Base-by-base conservation (phyloP, 2,329 filamentous ascomycete species). In the Cryphonectria nitschkei region DNA sequence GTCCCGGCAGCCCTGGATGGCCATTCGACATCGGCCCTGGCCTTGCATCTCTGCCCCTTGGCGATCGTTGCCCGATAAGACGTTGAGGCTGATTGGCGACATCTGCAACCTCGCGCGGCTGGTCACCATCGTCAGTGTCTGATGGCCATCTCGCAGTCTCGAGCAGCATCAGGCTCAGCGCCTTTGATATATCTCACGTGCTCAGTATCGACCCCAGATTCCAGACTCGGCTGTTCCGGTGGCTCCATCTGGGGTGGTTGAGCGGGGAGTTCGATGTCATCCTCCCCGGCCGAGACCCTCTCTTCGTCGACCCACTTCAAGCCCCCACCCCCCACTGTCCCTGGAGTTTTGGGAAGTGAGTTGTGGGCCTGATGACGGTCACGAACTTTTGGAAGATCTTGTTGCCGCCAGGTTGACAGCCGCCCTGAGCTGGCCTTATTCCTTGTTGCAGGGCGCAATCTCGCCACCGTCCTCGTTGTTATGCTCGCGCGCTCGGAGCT, bases 281-380 rank as follows among this genome's bases (percentile, higher is more conserved):
- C 11, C 29, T 67, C 7, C 65, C 65, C 56, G 54, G 66, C 60
- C 22, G 22, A 41, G 60, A 63, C 60, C 61, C 61, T 64, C 61
- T 43, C 37, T 64, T 11, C 61, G 32, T 14, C 39, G 61, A 46
- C 61, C 61, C 61, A 64, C 61, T 58, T 58, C 61, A 3, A 6
- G 9, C 34, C 37, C 2, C 7, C n/a, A 16, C 3, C 22, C n/a
- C 34, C 60, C 29, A 37, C n/a, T 62, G 60, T 41, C 62, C 46
- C 56, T 34, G 60, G 52, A 39, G 37, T 50, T 61, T 37, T n/a
- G 61, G 34, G 37, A 63, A 46, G 39, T 13, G 50, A 32, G 32
- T 37, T 34, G 63, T 63, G 63, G 68, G 58, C 39, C 54, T 46
- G 19, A 63, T 70, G 68, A 70, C 68, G 68, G 67, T 70, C 16